Evolutionary conservation across 2,329 filamentous ascomycete species (phyloP).

Genomic region (Trichoderma sp.): DNA sequence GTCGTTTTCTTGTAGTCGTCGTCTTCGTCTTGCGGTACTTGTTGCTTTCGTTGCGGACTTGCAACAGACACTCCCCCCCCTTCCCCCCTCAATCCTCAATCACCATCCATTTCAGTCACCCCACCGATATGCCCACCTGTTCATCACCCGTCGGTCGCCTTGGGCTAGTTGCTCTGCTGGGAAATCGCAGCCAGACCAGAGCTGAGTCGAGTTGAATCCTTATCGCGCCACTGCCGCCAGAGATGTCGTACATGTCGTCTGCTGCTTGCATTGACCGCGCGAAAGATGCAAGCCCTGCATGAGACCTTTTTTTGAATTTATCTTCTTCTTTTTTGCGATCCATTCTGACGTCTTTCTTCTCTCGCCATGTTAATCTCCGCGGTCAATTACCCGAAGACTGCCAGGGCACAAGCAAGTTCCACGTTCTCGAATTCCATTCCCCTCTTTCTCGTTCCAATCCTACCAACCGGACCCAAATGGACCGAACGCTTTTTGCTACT

Average conservation of each 20-base stretch:
- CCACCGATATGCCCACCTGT: constrained; percentile 2
- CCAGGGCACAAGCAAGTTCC: not conserved
- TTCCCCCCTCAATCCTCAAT: not conserved
- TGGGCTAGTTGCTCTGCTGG: not conserved
- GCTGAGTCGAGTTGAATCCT: not conserved
- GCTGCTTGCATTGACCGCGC: constrained; percentile 5
- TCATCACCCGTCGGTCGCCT: not conserved
- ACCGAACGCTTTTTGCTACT: not conserved
- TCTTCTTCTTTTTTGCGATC: too few relatives aligned
- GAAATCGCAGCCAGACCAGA: not conserved
- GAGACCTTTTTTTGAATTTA: not conserved
- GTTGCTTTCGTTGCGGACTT: not conserved
- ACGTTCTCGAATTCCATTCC: not conserved
- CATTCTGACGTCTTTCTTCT: not conserved
- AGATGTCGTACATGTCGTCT: constrained; percentile 16
- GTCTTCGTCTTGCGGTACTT: not conserved
- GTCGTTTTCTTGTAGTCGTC: not conserved
- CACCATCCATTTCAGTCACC: not conserved
- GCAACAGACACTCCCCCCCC: not conserved
- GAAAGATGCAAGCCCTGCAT: not conserved
- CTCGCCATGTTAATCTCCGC: not conserved
- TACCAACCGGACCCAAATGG: constrained; percentile 4
- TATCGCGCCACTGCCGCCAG: constrained; percentile 12
- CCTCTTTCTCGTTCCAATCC: not conserved
- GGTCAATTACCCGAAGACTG: not conserved